Evolutionary conservation across 495 filamentous ascomycete genomes (phyloP), one percentile per base, ranked within the genome.

Genomic region (Penicillium robsamsonii): DNA sequence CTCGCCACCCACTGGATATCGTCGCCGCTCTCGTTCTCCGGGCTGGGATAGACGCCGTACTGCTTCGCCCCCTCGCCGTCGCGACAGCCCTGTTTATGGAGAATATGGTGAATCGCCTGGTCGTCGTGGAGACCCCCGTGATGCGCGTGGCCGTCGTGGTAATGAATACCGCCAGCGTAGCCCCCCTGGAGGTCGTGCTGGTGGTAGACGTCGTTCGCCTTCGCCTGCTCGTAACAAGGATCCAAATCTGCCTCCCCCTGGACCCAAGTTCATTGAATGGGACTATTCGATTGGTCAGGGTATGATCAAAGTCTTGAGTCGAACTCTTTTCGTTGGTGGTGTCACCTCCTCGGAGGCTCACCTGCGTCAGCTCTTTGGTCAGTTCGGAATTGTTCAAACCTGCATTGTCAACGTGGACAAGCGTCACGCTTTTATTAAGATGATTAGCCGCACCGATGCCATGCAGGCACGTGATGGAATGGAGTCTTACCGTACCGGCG

Each of bases 391-490:
- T 44, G 95, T 99, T 1, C 94, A 99, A 65, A 96, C 92, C 11
- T 96, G 92, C 71, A 99, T 99, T 57, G 93, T 97, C 64, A 96
- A 97, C 73, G 86, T 87, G 56, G 95, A 97, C 61, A 97, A 96
- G 73, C 88, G 94, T 22, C 95, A 97, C 73, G 94, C 94, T 12
- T 99, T 99, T 65, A 92, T 99, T 59, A 99, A 99, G 72, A 97
- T 99, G 94, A 81, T 92, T 55, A 90, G 81, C 52, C 91, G 95
- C 24, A 76, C 81, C 29, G 92, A 97, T 67, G 92, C 94, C 11
- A 80, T 96, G 27, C 71, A 68, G 48, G 94, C 94, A 47, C 90
- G 94, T 58, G 84, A 88, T n/a, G 90, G 86, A 41, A 97, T 97
- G 92, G 92, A 96, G 62, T 87, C 85, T 5, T 81, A 84, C 60